phyloP scores from a whole-genome alignment of 73 alveolate species.

The Symbiodinium natans region DNA sequence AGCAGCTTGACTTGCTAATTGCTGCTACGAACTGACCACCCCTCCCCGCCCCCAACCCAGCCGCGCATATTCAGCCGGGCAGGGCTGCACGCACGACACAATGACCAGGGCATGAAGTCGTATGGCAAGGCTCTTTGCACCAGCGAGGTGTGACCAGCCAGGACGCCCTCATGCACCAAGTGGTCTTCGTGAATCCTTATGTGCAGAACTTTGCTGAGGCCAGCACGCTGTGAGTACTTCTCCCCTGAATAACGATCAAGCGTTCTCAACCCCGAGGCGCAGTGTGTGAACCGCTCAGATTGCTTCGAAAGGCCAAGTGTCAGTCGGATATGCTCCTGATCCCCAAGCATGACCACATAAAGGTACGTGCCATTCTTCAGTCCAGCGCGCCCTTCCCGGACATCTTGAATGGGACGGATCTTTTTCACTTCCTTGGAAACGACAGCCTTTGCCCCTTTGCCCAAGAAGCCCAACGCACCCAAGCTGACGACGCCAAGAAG shows the following conservation, averaged over 20 bases:
- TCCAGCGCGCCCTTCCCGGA: constrained; percentile 62
- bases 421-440: constrained; percentile 43
- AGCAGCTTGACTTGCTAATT: too few relatives aligned
- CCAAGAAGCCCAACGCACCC: not conserved
- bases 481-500: not conserved
- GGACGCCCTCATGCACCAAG: constrained; percentile 84
- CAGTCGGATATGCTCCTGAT: constrained; percentile 61
- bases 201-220: not conserved
- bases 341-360: constrained; percentile 79
- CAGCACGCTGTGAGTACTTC: not conserved
- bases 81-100: too few relatives aligned
- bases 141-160: constrained; percentile 77
- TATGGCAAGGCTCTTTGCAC: constrained; percentile 31
- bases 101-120: too few relatives aligned
- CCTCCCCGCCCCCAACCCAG: too few relatives aligned
- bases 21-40: too few relatives aligned
- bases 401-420: constrained; percentile 42
- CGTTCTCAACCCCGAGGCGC: not conserved
- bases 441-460: not conserved
- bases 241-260: too few relatives aligned
- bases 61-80: too few relatives aligned
- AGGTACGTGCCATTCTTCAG: constrained; percentile 63
- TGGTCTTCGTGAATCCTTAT: constrained; percentile 49
- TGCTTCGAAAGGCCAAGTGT: not conserved
- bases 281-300: too few relatives aligned